These are phyloP conservation scores for Calonectria crousiana DNA, from an alignment of 2,329 filamentous ascomycete species.

Conservation along the genomic window DNA sequence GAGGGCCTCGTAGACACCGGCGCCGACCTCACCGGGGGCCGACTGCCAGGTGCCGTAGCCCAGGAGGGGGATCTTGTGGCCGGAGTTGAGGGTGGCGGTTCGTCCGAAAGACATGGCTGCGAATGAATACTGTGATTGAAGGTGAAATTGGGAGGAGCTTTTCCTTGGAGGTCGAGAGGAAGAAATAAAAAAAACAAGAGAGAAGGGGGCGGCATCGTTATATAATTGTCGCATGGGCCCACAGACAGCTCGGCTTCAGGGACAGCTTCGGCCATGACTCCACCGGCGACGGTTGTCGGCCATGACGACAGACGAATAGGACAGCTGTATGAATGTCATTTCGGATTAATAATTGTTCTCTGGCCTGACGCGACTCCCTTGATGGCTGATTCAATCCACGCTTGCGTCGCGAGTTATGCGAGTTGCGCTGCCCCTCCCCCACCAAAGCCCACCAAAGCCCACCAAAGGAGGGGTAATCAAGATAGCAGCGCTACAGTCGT, in stretches of 20 bases:
- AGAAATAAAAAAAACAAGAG: background rate
- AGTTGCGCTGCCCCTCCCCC: constrained; percentile 2
- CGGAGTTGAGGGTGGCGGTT: constrained; percentile 71
- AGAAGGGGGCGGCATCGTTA: background rate
- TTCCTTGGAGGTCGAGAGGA: background rate
- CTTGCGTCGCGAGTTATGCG: background rate
- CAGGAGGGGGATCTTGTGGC: constrained; percentile 73
- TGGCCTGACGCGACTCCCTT: background rate
- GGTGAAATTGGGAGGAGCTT: background rate
- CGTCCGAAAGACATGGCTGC: constrained; percentile 66
- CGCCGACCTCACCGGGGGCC: constrained; percentile 71
- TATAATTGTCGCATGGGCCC: constrained; percentile 12
- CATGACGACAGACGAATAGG: background rate
- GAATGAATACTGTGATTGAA: background rate
- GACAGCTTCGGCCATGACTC: background rate
- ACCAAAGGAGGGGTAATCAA: constrained; percentile 13
- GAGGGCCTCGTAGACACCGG: constrained; percentile 74
- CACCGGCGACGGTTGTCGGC: background rate
- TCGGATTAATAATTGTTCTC: constrained; percentile 3
- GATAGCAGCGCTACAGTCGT: background rate
- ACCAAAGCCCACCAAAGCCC: constrained; percentile 14
- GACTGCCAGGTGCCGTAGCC: constrained; percentile 77
- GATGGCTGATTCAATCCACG: constrained; percentile 1
- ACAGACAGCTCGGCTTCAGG: background rate
- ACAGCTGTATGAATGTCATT: background rate